Evolutionary conservation across 1,284 basidiomycete genomes (phyloP), one percentile per base, ranked within the genome.

Genomic region (Ustilago bromivora): DNA sequence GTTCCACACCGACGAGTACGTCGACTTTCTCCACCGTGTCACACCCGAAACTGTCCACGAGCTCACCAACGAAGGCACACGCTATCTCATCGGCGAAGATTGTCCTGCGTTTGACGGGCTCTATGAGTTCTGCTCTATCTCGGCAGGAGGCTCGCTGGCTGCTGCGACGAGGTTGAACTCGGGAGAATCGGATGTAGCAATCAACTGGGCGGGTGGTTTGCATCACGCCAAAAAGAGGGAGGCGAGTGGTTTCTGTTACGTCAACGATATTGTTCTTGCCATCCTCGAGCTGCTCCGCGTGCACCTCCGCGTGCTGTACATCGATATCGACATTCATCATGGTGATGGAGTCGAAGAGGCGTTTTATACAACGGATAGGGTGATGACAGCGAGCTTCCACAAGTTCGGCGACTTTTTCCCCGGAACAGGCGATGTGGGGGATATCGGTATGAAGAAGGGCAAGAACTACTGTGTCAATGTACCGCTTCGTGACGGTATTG

Each of bases 271-370:
- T 40, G 79, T 83, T 6, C 73, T 86, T 3, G 82, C 80, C 31
- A 85, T 86, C 43, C 76, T 84, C 41, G 84, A 86, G 75, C 77
- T 86, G 32, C 64, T 86, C 15, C 71, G 89, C 19, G 88, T 88
- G 72, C 89, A 90, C 83, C 91, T 93, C 0, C 92, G 97, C 64
- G 96, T 99, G 2, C 89, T 99, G 31, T 99, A 99, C 87, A 93
- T 99, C 85, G 96, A 99, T 87, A 96, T 99, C 66, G 96, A 99
- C 87, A 95, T 95, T 65, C 96, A 98, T 86, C 96, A 99, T 82
- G 96, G 96, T 8, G 97, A 99, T 84, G 97, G 96, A 19, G 96
- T 99, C 40, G 96, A 99, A 83, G 96, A 99, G 86, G 97, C 96
- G 1, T 99, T 99, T 88, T 98, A 98, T 87, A 95, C 94, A 31